Evolutionary conservation across 139 green algal species (phyloP).

Genomic region (Yamagishiella unicocca): DNA sequence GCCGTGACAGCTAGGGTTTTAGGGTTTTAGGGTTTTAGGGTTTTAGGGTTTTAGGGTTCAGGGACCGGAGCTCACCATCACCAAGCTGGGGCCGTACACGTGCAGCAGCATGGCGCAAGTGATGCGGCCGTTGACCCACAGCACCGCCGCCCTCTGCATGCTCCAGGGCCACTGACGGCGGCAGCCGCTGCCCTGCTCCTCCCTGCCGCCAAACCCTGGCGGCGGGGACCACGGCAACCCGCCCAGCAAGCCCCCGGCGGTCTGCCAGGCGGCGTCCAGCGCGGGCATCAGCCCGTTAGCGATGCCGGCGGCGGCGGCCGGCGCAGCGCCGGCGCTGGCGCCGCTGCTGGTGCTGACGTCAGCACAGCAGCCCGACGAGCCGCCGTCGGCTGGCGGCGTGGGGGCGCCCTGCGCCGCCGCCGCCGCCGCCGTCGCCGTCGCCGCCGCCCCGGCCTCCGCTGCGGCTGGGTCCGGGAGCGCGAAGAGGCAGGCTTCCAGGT

Average conservation of each 20-base stretch:
- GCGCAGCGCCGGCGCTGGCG: not conserved
- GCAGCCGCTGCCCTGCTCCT: not conserved
- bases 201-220: not conserved
- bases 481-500: slow-evolving; percentile 1
- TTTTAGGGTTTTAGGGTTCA: too few relatives aligned
- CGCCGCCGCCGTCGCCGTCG: not conserved
- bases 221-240: not conserved
- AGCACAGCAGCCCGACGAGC: not conserved
- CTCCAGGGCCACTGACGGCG: not conserved
- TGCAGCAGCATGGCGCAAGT: not conserved
- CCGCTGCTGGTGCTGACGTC: too few relatives aligned
- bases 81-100: not conserved
- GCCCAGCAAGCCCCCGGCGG: not conserved
- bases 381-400: not conserved
- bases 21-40: too few relatives aligned
- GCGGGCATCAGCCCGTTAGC: not conserved
- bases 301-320: not conserved
- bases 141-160: slow-evolving; percentile 17
- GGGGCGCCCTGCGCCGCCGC: not conserved
- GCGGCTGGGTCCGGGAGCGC: not conserved
- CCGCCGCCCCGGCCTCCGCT: not conserved
- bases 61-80: not conserved
- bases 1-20: too few relatives aligned
- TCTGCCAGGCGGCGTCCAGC: not conserved
- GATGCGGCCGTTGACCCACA: slow-evolving; percentile 20